Evolutionary conservation across 2,329 filamentous ascomycete species (phyloP), one percentile per base, ranked within the genome.

Genomic region (Trichophyton benhamiae): DNA sequence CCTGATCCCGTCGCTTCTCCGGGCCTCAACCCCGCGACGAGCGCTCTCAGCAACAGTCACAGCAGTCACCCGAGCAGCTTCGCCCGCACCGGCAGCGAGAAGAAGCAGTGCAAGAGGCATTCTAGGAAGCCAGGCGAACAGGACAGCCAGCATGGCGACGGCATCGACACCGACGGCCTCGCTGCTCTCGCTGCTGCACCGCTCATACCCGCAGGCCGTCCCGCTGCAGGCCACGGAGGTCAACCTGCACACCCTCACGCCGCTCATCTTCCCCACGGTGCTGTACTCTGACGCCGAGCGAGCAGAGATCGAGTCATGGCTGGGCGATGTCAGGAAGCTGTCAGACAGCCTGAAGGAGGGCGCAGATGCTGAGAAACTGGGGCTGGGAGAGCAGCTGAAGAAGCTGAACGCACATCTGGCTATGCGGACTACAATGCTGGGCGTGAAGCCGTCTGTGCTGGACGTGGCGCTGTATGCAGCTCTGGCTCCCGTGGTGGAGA

Each of bases 301-400:
- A 77, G 83, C 87, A 17, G 90, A 96, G 77, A 87, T 96, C 74
- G 85, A 87, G 76, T 87, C 94, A 79, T 96, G 91, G 91, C 82
- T 92, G 71, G 86, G 84, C 70, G 88, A 88, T 53, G 84, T 89
- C 48, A 82, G 86, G 64, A 85, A 87, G 66, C 82, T 95, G 71
- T 83, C 83, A 70, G 75, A 79, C 38, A 72, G 81, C 36, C 64
- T 73, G 42, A 78, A 82, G 63, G 82, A 87, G 64, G n/a, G 27
- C 3, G 25, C 49, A 17, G 49, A 53, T 30, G 48, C 22, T 1
- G 83, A 87, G 65, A 76, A 79, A 58, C 73, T 77, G 13, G 81
- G 83, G 64, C 74, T 78, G 9, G 75, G 83, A 33, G 81, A 84
- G 65, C 86, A 91, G 64, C 83, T 96, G 65, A 83, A 86, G 62